Evolutionary conservation across 2,329 filamentous ascomycete species (phyloP), one percentile per base, ranked within the genome.

Genomic region (Lasiodiplodia hormozganensis): DNA sequence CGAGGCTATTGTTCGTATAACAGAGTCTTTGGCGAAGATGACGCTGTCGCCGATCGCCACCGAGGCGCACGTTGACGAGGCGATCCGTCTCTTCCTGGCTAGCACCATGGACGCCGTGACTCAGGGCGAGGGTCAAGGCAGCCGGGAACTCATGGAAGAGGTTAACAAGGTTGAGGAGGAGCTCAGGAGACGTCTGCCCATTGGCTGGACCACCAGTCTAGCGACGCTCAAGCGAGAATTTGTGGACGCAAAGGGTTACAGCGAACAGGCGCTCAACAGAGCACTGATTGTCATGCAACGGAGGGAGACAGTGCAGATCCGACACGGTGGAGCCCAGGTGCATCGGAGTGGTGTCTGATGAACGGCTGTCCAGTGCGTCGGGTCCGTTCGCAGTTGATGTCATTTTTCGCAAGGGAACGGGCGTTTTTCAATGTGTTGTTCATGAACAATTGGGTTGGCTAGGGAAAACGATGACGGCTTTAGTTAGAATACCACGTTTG

Each of bases 41-140:
- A 90, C 91, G 0, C 87, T 99, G 10, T 93, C 92, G 0, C 90
- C 94, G 3, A 86, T 97, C 52, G 96, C 95, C 2, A 94, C 92
- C 0, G 95, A 97, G 79, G 86, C 89, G 57, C 96, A 99, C 76
- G 96, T 99, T 65, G 95, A 99, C 76, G 96, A 99, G 82, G 96
- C 96, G 2, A 99, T 99, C 75, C 91, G 96, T 0, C 87, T 99
- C 18, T 99, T 99, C 89, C 84, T 99, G 36, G 96, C 94, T 72
- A 94, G 91, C 3, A 99, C 96, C 68, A 98, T 99, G 96, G 95
- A 99, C 76, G 96, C 96, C 8, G 94, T 98, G 68, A 95, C 93
- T 69, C 93, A 97, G 75, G 95, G 94, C 70, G 90, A 92, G 73
- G 92, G 90, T 71, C 79, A 81, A 40, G 93, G 92, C 47, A 94